Evolutionary conservation across 2,329 filamentous ascomycete species (phyloP), one percentile per base, ranked within the genome.

Genomic region (Dactylellina cionopaga): DNA sequence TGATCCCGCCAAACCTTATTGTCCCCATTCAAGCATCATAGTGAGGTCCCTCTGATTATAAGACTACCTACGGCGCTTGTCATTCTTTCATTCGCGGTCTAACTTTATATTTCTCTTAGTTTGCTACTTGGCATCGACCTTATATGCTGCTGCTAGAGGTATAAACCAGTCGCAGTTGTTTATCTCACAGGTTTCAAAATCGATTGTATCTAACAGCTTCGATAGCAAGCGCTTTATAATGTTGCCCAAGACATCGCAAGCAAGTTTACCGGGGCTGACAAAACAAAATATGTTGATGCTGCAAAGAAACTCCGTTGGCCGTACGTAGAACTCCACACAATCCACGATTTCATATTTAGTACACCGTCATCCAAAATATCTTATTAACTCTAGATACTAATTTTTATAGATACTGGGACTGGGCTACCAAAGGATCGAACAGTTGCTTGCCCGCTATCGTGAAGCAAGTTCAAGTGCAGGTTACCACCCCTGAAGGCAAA

Each of bases 41-140:
- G 62, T 66, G 44, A 39, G 62, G 33, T 15, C 1, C 17, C n/a
- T 2, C 9, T n/a, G 5, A 7, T 6, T 22, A n/a, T n/a, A n/a
- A n/a, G n/a, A n/a, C n/a, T n/a, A n/a, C n/a, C n/a, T n/a, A n/a
- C n/a, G n/a, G 7, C 41, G 41, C 3, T 5, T 22, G 19, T 6
- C 19, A 29, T 37, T 13, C 1, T 15, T 27, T n/a, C n/a, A n/a
- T n/a, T n/a, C n/a, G n/a, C n/a, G n/a, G n/a, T n/a, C n/a, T 41
- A 29, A 27, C 13, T n/a, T 41, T 13, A 31, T n/a, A n/a, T n/a
- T 5, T 19, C 9, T 4, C 2, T 44, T 44, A 66, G 41, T 79
- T 79, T 52, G 64, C 70, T 5, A 76, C 75, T 41, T 79, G 78
- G 78, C 78, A 79, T 66, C 70, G 78, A 25, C 76, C 77, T 2